Base-by-base conservation (phyloP, 2,329 filamentous ascomycete genomes). In the Cladosporium oxysporum region DNA sequence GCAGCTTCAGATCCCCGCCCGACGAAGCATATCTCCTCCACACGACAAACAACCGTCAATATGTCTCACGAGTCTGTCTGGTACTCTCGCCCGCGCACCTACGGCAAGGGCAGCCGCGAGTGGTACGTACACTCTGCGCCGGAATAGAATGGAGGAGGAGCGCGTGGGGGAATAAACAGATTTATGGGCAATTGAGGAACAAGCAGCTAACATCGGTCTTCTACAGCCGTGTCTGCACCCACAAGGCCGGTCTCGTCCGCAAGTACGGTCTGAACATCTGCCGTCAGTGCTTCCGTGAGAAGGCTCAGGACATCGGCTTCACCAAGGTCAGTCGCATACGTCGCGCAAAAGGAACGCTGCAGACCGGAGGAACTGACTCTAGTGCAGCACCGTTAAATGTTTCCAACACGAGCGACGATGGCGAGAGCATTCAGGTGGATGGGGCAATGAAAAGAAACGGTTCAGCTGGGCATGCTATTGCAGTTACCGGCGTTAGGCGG, bases 181-280 rank as follows among this genome's bases (percentile, higher is more conserved):
- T 21, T 11, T 26, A 64, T 60, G 55, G 66, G 52, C 47, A 53
- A 69, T 63, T 67, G 57, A 62, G 63, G 62, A 67, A 69, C 44
- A 66, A 68, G 65, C 67, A 69, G 71, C 75, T 77, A 69, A 76
- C 69, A 68, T 70, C 29, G 61, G 50, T 66, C 66, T 61, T 64
- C 31, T 55, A 75, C 78, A 91, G 89, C 87, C 90, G 89, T 79
- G 89, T 91, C 80, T 91, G 89, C 92, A 92, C 93, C 81, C 94
- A 99, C 91, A 90, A 88, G 81, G 94, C 95, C 79, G 95, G 95
- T 96, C 90, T 99, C 76, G 97, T 99, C 89, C 93, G 95, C 87
- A 99, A 99, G 87, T 99, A 99, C 87, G 94, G 95, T 81, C 88
- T 97, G 77, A 92, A 96, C 79, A 88, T 89, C 83, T 89, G 87